Base-by-base conservation (phyloP, 192 early-diverging fungal genomes). In the Backusella psychrophila region DNA sequence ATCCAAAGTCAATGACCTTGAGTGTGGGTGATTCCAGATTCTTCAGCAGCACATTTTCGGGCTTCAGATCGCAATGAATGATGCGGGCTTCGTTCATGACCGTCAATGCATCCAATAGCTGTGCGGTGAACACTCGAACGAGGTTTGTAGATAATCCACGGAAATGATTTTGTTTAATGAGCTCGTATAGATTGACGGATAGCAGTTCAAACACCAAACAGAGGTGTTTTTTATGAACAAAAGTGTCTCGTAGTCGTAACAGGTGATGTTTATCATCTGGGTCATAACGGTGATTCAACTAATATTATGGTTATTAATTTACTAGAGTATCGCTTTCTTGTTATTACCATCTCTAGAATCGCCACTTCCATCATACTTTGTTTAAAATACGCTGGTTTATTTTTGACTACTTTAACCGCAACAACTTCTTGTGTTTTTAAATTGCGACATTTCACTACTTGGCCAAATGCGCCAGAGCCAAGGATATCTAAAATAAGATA, bases 1-100 rank as follows among this genome's bases (percentile, higher is more conserved):
- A 96, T n/a, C 98, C 98, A 88, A 98, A 97, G 86, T 99, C 98
- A 73, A 99, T 99, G 17, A 99, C 94, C 81, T 99, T 99, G 82
- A 99, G 93, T 2, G 91, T 90, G 3, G 98, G 96, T 66, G 93
- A 93, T 77, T 96, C 94, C 72, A 95, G 85, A 70, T 90, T 92
- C 83, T 93, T 94, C 38, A 99, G 87, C 77, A 99, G 78, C 42
- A 98, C 94, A 81, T 99, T 99, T 83, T 99, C 97, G 2, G 98
- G 97, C 81, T 99, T 99, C 66, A 99, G 88, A 86, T 99, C 98
- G 68, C 96, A 97, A 81, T 99, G 98, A 69, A 99, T 98, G 35
- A 98, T 93, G 29, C 92, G 87, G 1, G 96, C 94, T 82, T 93
- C 90, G 81, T 90, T 93, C 26, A 99, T 80, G 8, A 98, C 88